These are phyloP conservation scores for Chenopodium formosanum DNA, from an alignment of 148 eudicot genomes.

Conservation along the genomic window DNA sequence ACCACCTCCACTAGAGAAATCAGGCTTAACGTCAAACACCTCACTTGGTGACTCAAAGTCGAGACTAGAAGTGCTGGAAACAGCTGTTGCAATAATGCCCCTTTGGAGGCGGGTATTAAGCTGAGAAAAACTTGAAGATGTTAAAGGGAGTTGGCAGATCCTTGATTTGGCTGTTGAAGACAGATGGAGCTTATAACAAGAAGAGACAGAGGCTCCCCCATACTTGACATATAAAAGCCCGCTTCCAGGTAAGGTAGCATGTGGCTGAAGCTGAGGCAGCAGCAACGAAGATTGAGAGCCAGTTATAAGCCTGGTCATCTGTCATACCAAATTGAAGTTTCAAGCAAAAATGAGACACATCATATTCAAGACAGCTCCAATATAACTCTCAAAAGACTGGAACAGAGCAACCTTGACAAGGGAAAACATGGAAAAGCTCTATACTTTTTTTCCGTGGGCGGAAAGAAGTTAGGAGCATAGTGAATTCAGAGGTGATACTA, in stretches of 20 bases:
- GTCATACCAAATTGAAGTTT: slow-evolving; percentile 4
- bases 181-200: slow-evolving; percentile 20
- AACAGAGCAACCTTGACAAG: background rate
- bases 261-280: slow-evolving; percentile 37
- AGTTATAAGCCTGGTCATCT: slow-evolving; percentile 40
- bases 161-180: slow-evolving; percentile 19
- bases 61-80: slow-evolving; percentile 34
- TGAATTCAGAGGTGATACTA: background rate
- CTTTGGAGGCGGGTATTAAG: slow-evolving; percentile 5
- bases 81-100: slow-evolving; percentile 24
- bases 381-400: background rate
- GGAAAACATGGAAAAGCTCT: background rate
- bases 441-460: background rate
- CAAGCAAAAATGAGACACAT: background rate
- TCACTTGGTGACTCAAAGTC: slow-evolving; percentile 21
- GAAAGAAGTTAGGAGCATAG: too few relatives aligned
- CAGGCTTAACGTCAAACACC: slow-evolving; percentile 35
- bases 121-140: slow-evolving; percentile 8
- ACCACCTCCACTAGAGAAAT: slow-evolving; percentile 48
- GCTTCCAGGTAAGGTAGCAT: slow-evolving; percentile 17
- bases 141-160: slow-evolving; percentile 5
- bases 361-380: background rate
- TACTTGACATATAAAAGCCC: slow-evolving; percentile 1
- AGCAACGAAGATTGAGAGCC: slow-evolving; percentile 40
- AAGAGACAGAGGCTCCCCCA: slow-evolving; percentile 20